Evolutionary conservation across 1,284 basidiomycete species (phyloP).

Genomic region (Boletus coffeatus): DNA sequence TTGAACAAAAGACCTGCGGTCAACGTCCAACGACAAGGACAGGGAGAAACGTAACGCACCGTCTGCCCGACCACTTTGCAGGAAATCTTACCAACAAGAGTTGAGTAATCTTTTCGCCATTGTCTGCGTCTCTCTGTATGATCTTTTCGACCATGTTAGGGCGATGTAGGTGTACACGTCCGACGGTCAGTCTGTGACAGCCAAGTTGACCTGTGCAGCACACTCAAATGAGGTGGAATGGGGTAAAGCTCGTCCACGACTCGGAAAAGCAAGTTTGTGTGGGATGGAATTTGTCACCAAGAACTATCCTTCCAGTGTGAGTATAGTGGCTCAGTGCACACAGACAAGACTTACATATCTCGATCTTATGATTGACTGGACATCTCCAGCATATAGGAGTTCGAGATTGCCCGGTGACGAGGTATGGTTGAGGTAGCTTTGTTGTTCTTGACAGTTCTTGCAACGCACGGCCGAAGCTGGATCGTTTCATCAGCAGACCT

Average conservation of each 20-base stretch:
- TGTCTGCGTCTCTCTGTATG: no score
- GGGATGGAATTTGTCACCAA: conserved; percentile 59
- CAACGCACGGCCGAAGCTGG: conserved; percentile 84
- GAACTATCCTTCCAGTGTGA: conserved; percentile 33
- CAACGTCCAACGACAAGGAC: no score
- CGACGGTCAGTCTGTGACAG: no score
- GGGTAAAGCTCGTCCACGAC: conserved; percentile 93
- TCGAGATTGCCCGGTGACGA: conserved; percentile 35
- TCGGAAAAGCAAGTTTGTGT: conserved; percentile 89
- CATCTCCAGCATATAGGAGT: conserved; percentile 85
- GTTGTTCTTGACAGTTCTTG: conserved; percentile 60
- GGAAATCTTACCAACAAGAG: no score
- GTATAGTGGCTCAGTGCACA: background rate
- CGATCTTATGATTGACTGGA: conserved; percentile 97
- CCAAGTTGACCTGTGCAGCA: no score
- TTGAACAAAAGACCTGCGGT: no score
- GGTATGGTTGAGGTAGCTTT: no score
- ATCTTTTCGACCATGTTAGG: no score
- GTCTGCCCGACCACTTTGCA: no score
- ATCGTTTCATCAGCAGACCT: conserved; percentile 5
- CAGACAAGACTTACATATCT: conserved; percentile 64
- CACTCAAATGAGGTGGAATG: conserved; percentile 85
- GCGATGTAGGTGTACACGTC: no score
- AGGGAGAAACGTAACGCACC: no score
- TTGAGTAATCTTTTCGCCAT: no score